A percentile compares a stretch with the other conserved stretches of the same genome.
These are phyloP conservation scores for Ophiostoma australiae DNA, from an alignment of 2,329 filamentous ascomycete species.

Conservation along the genomic window DNA sequence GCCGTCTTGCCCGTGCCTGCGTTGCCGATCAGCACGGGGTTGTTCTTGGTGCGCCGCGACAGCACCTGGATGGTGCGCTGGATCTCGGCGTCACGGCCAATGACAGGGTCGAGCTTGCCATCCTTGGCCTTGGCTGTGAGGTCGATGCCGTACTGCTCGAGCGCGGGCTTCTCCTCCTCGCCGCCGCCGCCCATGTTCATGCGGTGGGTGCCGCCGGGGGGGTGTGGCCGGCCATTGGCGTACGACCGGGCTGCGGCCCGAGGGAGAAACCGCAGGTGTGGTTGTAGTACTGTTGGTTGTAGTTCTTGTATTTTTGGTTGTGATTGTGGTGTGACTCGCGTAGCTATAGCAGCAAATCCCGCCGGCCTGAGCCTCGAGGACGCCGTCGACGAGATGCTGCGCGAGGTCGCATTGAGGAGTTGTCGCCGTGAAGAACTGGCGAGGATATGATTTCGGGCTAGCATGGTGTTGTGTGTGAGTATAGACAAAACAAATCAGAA, in stretches of 20 bases:
- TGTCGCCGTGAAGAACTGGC: background rate
- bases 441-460: background rate
- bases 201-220: constrained; percentile 84
- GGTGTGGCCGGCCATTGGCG: constrained; percentile 71
- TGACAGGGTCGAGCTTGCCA: constrained; percentile 92
- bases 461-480: background rate
- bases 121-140: constrained; percentile 78
- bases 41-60: constrained; percentile 90
- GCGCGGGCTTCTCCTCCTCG: constrained; percentile 71
- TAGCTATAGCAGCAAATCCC: background rate
- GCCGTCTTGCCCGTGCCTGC: constrained; percentile 93
- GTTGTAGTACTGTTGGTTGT: background rate
- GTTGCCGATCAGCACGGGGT: constrained; percentile 86
- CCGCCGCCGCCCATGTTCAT: constrained; percentile 79
- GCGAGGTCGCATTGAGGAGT: constrained; percentile 7
- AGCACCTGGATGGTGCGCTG: constrained; percentile 92
- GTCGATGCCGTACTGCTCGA: constrained; percentile 89
- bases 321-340: background rate
- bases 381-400: constrained; percentile 2
- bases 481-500: background rate
- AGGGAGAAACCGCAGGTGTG: constrained; percentile 34
- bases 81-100: constrained; percentile 86
- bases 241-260: constrained; percentile 48
- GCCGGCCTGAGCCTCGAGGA: background rate
- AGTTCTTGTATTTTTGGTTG: background rate